Percentiles rank a stretch among this genome's conserved stretches.
Evolutionary conservation across 495 filamentous ascomycete genomes (phyloP).

Genomic region (Penicillium ochrochloron): DNA sequence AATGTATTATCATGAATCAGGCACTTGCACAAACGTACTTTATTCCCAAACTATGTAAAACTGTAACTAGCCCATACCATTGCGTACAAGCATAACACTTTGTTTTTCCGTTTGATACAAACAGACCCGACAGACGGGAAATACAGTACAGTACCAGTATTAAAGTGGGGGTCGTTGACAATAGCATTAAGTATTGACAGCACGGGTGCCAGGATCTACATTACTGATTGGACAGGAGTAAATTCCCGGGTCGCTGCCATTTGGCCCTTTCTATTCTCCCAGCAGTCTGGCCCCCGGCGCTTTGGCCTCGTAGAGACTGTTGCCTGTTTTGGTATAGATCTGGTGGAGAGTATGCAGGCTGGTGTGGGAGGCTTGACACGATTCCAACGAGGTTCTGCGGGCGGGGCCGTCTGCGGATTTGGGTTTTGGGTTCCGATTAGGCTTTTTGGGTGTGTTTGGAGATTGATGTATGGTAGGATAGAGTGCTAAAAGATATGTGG

Average conservation of each 20-base stretch:
- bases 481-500: neutral
- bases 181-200: constrained; percentile 6
- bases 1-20: neutral
- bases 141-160: neutral
- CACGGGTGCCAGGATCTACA: neutral
- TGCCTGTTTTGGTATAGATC: constrained; percentile 19
- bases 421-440: neutral
- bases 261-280: constrained; percentile 5
- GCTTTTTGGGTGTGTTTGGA: neutral
- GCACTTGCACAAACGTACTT: neutral
- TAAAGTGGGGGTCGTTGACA: constrained; percentile 10
- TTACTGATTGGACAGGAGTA: constrained; percentile 9
- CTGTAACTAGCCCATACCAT: no score
- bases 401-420: neutral
- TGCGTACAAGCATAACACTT: neutral
- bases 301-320: constrained; percentile 14
- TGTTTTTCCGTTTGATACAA: neutral
- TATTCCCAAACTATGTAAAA: no score
- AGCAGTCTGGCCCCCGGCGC: constrained; percentile 3
- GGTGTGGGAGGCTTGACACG: neutral
- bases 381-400: neutral
- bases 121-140: neutral
- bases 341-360: constrained; percentile 2
- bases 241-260: constrained; percentile 2
- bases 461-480: neutral